A percentile compares a stretch with the other conserved stretches of the same genome.
Evolutionary conservation across 2,329 filamentous ascomycete genomes (phyloP).

Genomic region (Rhynchosporium graminicola): DNA sequence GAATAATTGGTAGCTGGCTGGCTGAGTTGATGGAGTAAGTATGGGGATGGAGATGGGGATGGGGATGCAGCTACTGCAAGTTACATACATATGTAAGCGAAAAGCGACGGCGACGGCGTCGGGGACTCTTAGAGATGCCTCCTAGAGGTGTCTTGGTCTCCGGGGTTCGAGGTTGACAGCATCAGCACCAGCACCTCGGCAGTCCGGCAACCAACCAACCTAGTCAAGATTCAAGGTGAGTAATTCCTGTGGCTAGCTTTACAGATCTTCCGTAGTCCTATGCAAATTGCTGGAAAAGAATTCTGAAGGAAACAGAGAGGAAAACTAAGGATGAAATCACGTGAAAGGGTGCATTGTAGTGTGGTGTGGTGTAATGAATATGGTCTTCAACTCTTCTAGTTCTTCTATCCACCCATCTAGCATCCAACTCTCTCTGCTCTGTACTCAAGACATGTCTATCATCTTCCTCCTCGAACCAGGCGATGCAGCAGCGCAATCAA

Average conservation of each 20-base stretch:
- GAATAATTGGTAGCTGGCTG: no score
- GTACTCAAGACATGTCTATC: not conserved
- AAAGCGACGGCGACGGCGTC: not conserved
- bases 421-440: not conserved
- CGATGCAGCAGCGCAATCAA: constrained; percentile 15
- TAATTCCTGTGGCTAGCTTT: no score
- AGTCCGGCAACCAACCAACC: no score
- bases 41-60: no score
- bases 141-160: no score
- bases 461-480: not conserved
- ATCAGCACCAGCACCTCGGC: not conserved
- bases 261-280: no score
- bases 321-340: no score
- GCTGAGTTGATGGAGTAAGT: no score
- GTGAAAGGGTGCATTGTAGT: not conserved
- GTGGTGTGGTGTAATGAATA: not conserved
- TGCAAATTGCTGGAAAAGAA: no score
- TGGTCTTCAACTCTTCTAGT: constrained; percentile 8
- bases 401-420: not conserved
- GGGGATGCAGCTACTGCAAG: not conserved
- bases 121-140: no score
- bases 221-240: no score
- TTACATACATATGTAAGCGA: not conserved
- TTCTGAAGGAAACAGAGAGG: no score
- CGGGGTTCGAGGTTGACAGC: not conserved